phyloP scores from a whole-genome alignment of 2,329 filamentous ascomycete genomes.

The Calonectria hongkongensis region DNA sequence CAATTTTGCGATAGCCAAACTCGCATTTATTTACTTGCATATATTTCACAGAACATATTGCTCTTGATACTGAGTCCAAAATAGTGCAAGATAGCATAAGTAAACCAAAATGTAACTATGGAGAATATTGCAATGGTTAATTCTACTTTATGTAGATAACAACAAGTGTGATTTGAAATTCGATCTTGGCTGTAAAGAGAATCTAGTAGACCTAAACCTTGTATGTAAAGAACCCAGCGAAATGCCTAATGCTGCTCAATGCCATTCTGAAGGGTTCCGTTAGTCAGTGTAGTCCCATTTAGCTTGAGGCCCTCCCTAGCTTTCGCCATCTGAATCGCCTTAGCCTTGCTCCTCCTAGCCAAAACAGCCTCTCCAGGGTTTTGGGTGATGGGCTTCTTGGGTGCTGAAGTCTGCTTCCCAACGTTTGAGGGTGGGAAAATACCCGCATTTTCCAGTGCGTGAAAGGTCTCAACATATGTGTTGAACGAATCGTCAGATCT shows the following conservation, averaged over 20 bases:
- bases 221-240: too few relatives aligned
- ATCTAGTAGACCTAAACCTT: too few relatives aligned
- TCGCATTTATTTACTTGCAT: too few relatives aligned
- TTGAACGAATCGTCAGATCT: constrained; percentile 5
- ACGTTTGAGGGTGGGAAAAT: not conserved
- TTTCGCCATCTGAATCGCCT: not conserved
- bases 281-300: not conserved
- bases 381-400: not conserved
- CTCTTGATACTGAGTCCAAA: not conserved
- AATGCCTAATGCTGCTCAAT: not conserved
- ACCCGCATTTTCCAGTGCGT: not conserved
- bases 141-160: too few relatives aligned
- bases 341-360: not conserved
- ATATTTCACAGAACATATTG: too few relatives aligned
- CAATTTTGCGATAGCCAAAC: too few relatives aligned
- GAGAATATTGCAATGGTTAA: too few relatives aligned
- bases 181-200: too few relatives aligned
- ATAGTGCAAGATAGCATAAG: too few relatives aligned
- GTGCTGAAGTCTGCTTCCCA: not conserved
- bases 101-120: too few relatives aligned
- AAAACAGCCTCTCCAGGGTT: not conserved
- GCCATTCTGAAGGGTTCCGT: not conserved
- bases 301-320: not conserved
- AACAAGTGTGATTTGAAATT: too few relatives aligned
- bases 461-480: not conserved